Conservation (phyloP, 352 stramenopile genomes). For the Globisporangium viniferum region DNA sequence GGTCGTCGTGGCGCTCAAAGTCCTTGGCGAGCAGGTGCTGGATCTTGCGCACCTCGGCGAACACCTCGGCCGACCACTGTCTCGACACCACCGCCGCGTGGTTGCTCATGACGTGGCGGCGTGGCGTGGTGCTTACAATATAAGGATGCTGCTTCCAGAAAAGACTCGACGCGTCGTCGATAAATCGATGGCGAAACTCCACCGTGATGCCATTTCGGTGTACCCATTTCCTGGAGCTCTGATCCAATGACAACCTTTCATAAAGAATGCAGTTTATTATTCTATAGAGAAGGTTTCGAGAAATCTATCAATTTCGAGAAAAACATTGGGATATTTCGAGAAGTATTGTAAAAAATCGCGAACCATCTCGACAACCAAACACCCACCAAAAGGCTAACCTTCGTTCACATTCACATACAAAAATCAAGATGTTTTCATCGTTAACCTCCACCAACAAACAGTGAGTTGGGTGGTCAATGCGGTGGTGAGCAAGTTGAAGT, state of each 20-base stretch:
- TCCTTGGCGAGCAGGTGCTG: constrained; percentile 33
- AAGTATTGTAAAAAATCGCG: neutral
- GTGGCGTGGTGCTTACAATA: neutral
- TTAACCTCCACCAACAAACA: neutral
- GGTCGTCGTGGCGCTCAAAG: constrained; percentile 41
- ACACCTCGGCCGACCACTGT: constrained; percentile 31
- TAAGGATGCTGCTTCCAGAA: neutral
- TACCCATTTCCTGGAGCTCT: neutral
- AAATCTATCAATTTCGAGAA: neutral
- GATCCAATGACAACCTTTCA: neutral
- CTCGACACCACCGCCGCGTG: neutral
- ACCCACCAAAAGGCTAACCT: neutral
- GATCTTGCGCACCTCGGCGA: constrained; percentile 41
- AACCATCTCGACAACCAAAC: neutral
- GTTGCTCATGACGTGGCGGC: neutral
- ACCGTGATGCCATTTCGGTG: neutral
- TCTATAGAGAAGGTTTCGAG: neutral
- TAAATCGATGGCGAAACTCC: neutral
- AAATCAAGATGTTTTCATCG: neutral
- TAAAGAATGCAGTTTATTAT: neutral
- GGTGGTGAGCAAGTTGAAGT: neutral
- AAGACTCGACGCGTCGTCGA: neutral
- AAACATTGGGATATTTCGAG: neutral
- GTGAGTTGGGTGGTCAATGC: neutral
- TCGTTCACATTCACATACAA: neutral